Conservation (phyloP, 1,284 basidiomycete species). For the Pisolithus thermaeus region DNA sequence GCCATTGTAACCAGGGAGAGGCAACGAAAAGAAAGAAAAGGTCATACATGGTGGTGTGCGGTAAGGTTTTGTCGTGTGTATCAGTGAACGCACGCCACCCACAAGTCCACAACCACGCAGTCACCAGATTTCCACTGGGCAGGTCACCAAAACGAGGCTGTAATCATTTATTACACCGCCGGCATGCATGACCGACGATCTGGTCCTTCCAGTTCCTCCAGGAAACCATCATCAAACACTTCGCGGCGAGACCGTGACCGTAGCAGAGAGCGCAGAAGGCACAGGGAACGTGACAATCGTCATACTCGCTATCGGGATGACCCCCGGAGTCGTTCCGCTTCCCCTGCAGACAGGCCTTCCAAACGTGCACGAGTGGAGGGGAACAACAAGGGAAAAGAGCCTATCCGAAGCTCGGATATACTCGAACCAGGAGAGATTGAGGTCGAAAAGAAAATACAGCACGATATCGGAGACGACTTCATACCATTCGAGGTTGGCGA, state of each 20-base stretch:
- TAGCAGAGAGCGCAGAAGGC: conserved; percentile 2
- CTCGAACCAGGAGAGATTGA: conserved; percentile 8
- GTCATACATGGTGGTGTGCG: too few species aligned
- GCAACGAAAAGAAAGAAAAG: too few species aligned
- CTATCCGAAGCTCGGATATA: conserved; percentile 1
- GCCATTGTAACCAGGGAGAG: too few species aligned
- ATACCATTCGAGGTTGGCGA: conserved; percentile 46
- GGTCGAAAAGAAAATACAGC: conserved; percentile 12
- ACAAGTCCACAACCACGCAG: too few species aligned
- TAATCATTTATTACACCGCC: neutral
- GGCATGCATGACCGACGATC: conserved; percentile 19
- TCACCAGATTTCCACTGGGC: too few species aligned
- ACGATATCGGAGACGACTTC: conserved; percentile 50
- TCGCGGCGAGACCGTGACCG: conserved; percentile 11
- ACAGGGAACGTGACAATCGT: conserved; percentile 1
- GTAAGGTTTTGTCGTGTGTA: too few species aligned
- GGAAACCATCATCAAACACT: neutral
- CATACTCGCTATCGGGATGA: neutral
- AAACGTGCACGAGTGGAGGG: conserved; percentile 14
- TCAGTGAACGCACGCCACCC: too few species aligned
- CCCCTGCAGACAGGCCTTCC: conserved; percentile 9
- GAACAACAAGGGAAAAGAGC: conserved; percentile 17
- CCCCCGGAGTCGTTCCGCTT: conserved; percentile 5
- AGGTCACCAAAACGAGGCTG: too few species aligned
- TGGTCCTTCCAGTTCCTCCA: conserved; percentile 14